A percentile compares a stretch with the other conserved stretches of the same genome.
Evolutionary conservation across 2,329 filamentous ascomycete genomes (phyloP).

Genomic region (Curvularia verruculosa): DNA sequence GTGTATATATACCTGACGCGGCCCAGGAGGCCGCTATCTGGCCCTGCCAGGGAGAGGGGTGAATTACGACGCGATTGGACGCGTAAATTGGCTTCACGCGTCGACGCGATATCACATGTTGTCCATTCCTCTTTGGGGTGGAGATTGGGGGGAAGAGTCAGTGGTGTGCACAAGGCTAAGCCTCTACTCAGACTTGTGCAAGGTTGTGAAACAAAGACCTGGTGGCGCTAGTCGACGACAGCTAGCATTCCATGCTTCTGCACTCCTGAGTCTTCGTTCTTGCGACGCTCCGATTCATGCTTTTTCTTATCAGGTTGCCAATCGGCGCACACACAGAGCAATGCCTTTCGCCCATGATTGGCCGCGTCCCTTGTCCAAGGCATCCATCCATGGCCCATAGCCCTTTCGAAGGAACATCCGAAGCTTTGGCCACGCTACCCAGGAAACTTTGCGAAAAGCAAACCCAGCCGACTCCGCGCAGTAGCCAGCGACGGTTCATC

Average conservation of each 20-base stretch:
- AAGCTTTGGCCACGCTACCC: conserved; percentile 38
- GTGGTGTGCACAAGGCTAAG: conserved; percentile 21
- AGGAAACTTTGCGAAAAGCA: conserved; percentile 31
- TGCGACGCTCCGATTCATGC: neutral
- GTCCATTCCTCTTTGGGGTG: conserved; percentile 23
- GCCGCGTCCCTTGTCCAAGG: conserved; percentile 1
- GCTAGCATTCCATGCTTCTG: conserved; percentile 8
- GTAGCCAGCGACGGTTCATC: conserved; percentile 36
- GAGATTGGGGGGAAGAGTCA: conserved; percentile 31
- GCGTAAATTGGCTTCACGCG: conserved; percentile 37
- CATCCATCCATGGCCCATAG: too few species aligned
- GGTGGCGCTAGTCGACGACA: conserved; percentile 25
- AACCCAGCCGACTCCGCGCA: conserved; percentile 31
- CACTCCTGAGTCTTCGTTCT: conserved; percentile 2
- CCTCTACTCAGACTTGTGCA: conserved; percentile 34
- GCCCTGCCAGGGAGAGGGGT: conserved; percentile 30
- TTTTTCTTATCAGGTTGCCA: conserved; percentile 2
- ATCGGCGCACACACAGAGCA: conserved; percentile 13
- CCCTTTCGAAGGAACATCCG: conserved; percentile 11
- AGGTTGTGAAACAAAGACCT: conserved; percentile 41
- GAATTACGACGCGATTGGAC: conserved; percentile 46
- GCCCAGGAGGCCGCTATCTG: conserved; percentile 41
- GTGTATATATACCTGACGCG: conserved; percentile 45
- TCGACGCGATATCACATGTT: conserved; percentile 49
- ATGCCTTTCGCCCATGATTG: conserved; percentile 20